Conservation (phyloP, 1,284 basidiomycete genomes). For the Heterobasidion occidentale region DNA sequence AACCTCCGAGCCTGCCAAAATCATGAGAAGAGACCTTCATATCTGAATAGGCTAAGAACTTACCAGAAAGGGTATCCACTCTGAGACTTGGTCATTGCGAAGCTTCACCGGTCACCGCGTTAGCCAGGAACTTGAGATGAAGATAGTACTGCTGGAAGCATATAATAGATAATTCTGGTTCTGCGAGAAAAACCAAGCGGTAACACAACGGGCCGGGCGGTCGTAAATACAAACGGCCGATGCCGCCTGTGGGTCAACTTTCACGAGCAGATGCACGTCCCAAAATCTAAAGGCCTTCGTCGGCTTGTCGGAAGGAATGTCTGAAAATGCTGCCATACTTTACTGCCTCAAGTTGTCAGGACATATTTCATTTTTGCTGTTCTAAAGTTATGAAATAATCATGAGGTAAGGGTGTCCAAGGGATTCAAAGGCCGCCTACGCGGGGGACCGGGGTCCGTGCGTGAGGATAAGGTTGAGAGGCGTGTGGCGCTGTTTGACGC, state of each 20-base stretch:
- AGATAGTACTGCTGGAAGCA: too few relatives aligned
- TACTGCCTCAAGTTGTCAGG: too few relatives aligned
- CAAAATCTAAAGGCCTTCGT: neutral
- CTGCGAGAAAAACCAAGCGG: too few relatives aligned
- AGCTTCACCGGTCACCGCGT: neutral
- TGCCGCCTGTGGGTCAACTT: neutral
- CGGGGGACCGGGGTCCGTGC: conserved; percentile 6
- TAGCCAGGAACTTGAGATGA: neutral
- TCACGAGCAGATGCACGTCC: neutral
- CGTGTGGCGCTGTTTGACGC: conserved; percentile 10
- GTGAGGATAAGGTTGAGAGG: conserved; percentile 4
- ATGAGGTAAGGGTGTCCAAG: neutral
- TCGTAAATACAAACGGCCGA: neutral
- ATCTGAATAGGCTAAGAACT: conserved; percentile 14
- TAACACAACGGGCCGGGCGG: neutral
- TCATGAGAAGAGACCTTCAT: conserved; percentile 6
- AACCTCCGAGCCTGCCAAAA: conserved; percentile 62
- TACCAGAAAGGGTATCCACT: conserved; percentile 58
- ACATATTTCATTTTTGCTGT: too few relatives aligned
- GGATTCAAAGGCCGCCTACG: neutral
- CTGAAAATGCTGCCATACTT: too few relatives aligned
- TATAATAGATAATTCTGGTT: too few relatives aligned
- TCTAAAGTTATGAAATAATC: neutral
- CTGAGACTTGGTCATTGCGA: conserved; percentile 19
- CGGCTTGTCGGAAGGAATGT: neutral